These are phyloP conservation scores for Mucor lusitanicus DNA, from an alignment of 371 early-diverging fungal genomes.

Conservation along the genomic window DNA sequence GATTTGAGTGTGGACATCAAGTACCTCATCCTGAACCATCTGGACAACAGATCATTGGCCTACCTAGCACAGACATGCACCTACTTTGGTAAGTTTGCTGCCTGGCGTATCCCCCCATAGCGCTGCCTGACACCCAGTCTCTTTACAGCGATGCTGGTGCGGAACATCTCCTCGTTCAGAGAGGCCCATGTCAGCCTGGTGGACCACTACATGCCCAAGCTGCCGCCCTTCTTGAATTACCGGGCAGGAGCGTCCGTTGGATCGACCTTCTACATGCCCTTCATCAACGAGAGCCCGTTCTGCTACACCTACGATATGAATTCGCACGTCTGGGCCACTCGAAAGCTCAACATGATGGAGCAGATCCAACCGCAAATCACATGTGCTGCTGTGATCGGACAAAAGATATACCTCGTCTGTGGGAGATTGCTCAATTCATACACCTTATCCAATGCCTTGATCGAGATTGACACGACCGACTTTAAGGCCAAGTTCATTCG, in stretches of 20 bases:
- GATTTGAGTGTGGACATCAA: constrained; percentile 23
- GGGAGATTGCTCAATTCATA: constrained; percentile 30
- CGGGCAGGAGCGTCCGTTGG: constrained; percentile 27
- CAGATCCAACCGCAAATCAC: constrained; percentile 26
- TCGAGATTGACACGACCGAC: constrained; percentile 20
- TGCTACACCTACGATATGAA: constrained; percentile 30
- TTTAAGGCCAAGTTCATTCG: constrained; percentile 13
- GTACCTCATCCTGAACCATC: constrained; percentile 6
- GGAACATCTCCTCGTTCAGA: constrained; percentile 13
- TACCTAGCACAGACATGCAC: constrained; percentile 20
- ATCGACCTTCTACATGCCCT: constrained; percentile 29
- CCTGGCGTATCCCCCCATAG: too few relatives aligned
- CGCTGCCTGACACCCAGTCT: background rate
- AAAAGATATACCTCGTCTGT: constrained; percentile 27
- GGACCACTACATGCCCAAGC: constrained; percentile 9
- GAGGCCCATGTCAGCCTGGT: constrained; percentile 7
- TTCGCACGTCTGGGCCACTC: constrained; percentile 15
- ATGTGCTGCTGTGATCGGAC: constrained; percentile 21
- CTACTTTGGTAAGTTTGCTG: constrained; percentile 21
- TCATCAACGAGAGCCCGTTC: constrained; percentile 21
- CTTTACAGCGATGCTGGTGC: constrained; percentile 14
- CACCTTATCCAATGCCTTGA: constrained; percentile 25
- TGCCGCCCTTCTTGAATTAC: constrained; percentile 18
- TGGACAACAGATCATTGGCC: constrained; percentile 26
- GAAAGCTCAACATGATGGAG: constrained; percentile 3